Evolutionary conservation across 176 grass and related monocot genomes (phyloP).

Genomic region (Aegilops tauschii): DNA sequence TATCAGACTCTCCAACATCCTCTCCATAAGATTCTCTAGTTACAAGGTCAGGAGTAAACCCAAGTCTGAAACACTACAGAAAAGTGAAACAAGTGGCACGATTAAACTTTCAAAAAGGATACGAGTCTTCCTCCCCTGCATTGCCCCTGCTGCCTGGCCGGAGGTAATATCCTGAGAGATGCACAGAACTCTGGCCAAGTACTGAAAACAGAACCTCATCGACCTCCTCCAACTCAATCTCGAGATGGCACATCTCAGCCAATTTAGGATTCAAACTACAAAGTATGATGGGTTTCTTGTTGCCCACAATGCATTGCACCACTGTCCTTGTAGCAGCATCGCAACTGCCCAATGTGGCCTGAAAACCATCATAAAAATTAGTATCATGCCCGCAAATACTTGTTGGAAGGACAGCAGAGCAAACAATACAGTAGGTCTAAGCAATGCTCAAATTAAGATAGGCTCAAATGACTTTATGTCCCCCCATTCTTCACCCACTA

Average conservation of each 20-base stretch:
- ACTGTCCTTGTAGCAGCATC: constrained; percentile 38
- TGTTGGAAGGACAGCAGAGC: not conserved
- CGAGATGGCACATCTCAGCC: constrained; percentile 67
- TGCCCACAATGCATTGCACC: constrained; percentile 85
- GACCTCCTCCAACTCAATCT: constrained; percentile 88
- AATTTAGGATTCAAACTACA: constrained; percentile 62
- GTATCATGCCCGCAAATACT: not conserved
- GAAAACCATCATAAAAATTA: not conserved
- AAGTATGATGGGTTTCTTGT: constrained; percentile 66
- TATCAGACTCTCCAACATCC: constrained; percentile 75
- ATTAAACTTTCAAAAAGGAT: constrained; percentile 42
- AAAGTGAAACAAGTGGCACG: not conserved
- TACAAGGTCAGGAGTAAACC: constrained; percentile 34
- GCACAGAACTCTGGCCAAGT: constrained; percentile 61
- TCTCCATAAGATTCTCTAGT: constrained; percentile 85
- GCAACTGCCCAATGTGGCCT: constrained; percentile 45
- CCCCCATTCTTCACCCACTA: not conserved
- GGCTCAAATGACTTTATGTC: not conserved
- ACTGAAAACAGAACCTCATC: constrained; percentile 88
- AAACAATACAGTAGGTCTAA: not conserved
- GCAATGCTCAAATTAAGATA: not conserved
- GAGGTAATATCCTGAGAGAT: constrained; percentile 72
- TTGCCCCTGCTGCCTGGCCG: not conserved
- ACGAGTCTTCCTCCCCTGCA: constrained; percentile 52
- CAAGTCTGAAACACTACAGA: not conserved